Percentiles rank a stretch among this genome's conserved stretches.
Evolutionary conservation across 23 red algal species (phyloP).

Genomic region (Cyanidium caldarium): DNA sequence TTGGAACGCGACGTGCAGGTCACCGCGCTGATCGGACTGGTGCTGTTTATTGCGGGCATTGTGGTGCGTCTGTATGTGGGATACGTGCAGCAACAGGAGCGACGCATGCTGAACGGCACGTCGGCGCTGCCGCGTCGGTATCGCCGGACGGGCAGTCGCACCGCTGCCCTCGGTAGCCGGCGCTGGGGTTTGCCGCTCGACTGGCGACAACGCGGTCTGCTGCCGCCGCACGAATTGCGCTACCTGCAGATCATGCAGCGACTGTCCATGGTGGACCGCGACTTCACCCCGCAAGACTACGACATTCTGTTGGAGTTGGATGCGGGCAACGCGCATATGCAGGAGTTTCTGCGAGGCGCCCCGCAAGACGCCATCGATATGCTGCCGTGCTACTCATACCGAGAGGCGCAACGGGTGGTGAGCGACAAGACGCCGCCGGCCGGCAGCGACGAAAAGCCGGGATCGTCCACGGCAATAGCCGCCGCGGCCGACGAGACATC

Average conservation of each 20-base stretch:
- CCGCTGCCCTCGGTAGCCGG: not conserved
- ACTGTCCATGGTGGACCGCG: slow-evolving; percentile 70
- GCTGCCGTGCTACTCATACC: not conserved
- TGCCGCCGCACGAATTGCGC: not conserved
- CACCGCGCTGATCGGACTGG: not conserved
- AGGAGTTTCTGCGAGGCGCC: slow-evolving; percentile 69
- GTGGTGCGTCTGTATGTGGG: not conserved
- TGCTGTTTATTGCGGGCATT: not conserved
- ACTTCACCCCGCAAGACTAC: slow-evolving; percentile 89
- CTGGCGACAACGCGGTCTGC: not conserved
- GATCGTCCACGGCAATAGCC: not conserved
- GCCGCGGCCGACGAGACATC: not conserved
- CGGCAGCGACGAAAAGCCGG: not conserved
- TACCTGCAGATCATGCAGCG: slow-evolving; percentile 73
- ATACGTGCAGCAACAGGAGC: not conserved
- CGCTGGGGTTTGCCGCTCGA: not conserved
- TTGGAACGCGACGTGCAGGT: slow-evolving; percentile 4
- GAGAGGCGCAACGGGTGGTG: not conserved
- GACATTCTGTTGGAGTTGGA: slow-evolving; percentile 87
- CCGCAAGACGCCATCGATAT: slow-evolving; percentile 2
- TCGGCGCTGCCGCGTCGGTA: not conserved
- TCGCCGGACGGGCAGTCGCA: not conserved
- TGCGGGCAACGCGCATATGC: slow-evolving; percentile 40
- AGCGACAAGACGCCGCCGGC: not conserved
- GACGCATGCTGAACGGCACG: not conserved